Base-by-base conservation (phyloP, 75 land plant genomes). In the Ceratopteris richardii region DNA sequence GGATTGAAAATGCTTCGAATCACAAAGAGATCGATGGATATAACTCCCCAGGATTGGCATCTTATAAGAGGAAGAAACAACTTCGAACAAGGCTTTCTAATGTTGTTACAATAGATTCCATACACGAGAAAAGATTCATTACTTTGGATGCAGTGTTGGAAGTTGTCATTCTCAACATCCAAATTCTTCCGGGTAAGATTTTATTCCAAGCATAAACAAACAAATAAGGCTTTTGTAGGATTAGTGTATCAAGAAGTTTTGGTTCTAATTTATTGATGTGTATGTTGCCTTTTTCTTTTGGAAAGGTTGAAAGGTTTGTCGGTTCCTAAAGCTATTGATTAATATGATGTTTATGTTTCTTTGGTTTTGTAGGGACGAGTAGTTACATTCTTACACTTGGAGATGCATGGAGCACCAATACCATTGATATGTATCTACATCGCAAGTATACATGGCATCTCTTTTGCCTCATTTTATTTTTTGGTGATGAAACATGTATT, bases 371-470 rank as follows among this genome's bases (percentile, higher is more conserved):
- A 90, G 96, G 96, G 36, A 90, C 96, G 11, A 69, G 90, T 25
- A 83, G 83, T 14, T 77, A 82, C 58, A 67, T 87, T 80, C 78
- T 91, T n/a, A 77, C 67, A 11, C 71, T 91, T 64, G 97, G 93
- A 31, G 97, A 91, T 64, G 36, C 58, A 24, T 84, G 88, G 85
- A 91, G 97, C 66, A 76, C 85, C 31, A 81, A 58, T 47, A 91
- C 93, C 0, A 87, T 91, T 54, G 88, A 91, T 40, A 69, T 80
- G 25, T 91, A 91, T 78, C 81, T 91, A 9, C 97, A 91, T 62
- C 78, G 81, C 43, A 84, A 86, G 96, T 90, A 77, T 26, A 14
- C 29, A 23, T n/a, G n/a, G n/a, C n/a, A n/a, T n/a, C n/a, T n/a
- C n/a, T n/a, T n/a, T n/a, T n/a, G n/a, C n/a, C n/a, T n/a, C n/a